Percentiles rank a stretch among this genome's conserved stretches.
phyloP scores from a whole-genome alignment of 805 yeast genomes.

The Starmerella khaoyaiensis region DNA sequence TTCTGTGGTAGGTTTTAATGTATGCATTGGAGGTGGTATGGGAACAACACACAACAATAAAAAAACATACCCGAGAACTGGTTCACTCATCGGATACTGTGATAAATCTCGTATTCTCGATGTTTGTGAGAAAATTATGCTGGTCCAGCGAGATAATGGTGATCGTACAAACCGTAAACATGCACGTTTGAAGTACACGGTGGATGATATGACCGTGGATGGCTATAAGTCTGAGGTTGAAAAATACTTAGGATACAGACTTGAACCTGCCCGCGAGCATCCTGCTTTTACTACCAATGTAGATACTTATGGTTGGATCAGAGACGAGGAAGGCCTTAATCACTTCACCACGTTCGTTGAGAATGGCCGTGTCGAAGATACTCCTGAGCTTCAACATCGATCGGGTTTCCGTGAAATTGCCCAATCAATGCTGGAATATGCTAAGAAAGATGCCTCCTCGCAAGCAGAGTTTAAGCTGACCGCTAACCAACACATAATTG shows the following conservation, averaged over 20 bases:
- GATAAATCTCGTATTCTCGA: constrained; percentile 51
- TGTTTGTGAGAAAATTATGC: constrained; percentile 83
- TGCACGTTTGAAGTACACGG: constrained; percentile 92
- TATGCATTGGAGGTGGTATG: constrained; percentile 97
- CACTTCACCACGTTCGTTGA: constrained; percentile 92
- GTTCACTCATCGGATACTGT: constrained; percentile 72
- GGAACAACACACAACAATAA: constrained; percentile 94
- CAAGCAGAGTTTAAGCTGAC: constrained; percentile 78
- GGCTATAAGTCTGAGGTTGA: constrained; percentile 70
- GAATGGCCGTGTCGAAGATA: constrained; percentile 92
- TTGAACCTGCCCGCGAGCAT: constrained; percentile 57
- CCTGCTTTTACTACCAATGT: constrained; percentile 66
- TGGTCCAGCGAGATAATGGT: constrained; percentile 89
- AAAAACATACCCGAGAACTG: constrained; percentile 93
- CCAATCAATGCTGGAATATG: constrained; percentile 39
- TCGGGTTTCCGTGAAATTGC: constrained; percentile 75
- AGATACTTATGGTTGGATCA: constrained; percentile 88
- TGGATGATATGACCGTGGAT: constrained; percentile 87
- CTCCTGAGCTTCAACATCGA: constrained; percentile 80
- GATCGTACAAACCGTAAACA: constrained; percentile 94
- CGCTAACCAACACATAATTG: constrained; percentile 84
- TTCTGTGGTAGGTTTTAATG: constrained; percentile 66
- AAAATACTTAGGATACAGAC: constrained; percentile 63
- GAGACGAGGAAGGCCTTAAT: constrained; percentile 60
- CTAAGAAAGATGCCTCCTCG: constrained; percentile 16